These are phyloP conservation scores for Aureobasidium sp. DNA, from an alignment of 2,329 filamentous ascomycete genomes.

Conservation along the genomic window DNA sequence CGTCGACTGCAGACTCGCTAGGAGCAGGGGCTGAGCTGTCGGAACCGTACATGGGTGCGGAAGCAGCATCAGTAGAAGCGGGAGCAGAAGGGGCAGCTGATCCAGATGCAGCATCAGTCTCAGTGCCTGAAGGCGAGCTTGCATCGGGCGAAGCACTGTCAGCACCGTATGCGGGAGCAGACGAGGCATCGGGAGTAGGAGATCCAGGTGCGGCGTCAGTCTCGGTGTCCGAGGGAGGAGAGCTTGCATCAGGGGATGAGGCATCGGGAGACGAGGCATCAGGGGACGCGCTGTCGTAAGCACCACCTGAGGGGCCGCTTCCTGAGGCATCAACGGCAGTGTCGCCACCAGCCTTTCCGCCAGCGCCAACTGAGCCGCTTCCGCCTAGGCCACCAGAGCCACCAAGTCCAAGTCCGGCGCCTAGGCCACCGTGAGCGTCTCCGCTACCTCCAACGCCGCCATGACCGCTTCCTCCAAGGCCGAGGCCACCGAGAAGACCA, in stretches of 20 bases:
- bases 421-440: neutral
- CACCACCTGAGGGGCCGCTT: too few species aligned
- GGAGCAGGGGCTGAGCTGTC: neutral
- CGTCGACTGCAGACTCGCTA: slow-evolving; percentile 3
- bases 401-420: neutral
- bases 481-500: neutral
- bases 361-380: neutral
- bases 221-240: neutral
- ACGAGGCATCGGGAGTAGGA: neutral
- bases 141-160: neutral
- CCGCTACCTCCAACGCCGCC: neutral
- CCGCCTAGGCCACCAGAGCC: neutral
- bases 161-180: neutral
- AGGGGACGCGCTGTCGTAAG: too few species aligned
- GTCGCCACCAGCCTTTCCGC: neutral
- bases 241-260: neutral
- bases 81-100: neutral
- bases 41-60: neutral
- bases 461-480: neutral
- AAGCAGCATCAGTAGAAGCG: neutral
- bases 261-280: neutral
- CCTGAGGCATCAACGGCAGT: neutral
- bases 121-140: neutral
- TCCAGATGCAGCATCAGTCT: neutral
- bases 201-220: neutral